Base-by-base conservation (phyloP, 352 stramenopile genomes). In the Globisporangium alternatum region DNA sequence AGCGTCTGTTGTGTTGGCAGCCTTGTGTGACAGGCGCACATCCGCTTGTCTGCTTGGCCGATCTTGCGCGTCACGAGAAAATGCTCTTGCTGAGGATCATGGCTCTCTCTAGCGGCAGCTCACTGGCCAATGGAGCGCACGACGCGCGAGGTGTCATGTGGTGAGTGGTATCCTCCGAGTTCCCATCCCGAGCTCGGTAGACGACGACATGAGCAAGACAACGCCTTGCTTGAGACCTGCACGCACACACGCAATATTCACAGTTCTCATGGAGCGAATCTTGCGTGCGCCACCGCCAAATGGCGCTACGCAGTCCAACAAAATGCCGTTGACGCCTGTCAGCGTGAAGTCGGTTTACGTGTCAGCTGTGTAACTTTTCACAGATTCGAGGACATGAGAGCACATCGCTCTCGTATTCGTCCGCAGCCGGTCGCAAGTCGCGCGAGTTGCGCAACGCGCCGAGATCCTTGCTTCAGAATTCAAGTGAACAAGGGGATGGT, bases 121-220 rank as follows among this genome's bases (percentile, higher is more conserved):
- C 57, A 64, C 57, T 64, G 57, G 45, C 44, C 57, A 56, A 64
- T 64, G 19, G 25, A 28, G 30, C n/a, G 44, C 17, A 9, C 57
- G 57, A 64, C 57, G 45, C 57, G 57, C 31, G 17, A 53, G 31
- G 44, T 45, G 57, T 64, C 57, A 64, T 62, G 45, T 31, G 19
- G n/a, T 19, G 21, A n/a, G 15, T 43, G 25, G 48, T 35, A 30
- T 39, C 6, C 35, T 25, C 10, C 13, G n/a, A 17, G 52, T 44
- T 28, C 12, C 8, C 30, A 17, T 55, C n/a, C n/a, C 49, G 25
- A 56, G 13, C 8, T 17, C 35, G 49, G 12, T 54, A 10, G 21
- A 21, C 25, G 13, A n/a, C 25, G 28, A 55, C n/a, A n/a, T n/a
- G n/a, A n/a, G 41, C 41, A 47, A 47, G 41, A 13, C 48, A 33